Conservation (phyloP, 225 moss, liverwort and hornwort species). For the Asterella californica region DNA sequence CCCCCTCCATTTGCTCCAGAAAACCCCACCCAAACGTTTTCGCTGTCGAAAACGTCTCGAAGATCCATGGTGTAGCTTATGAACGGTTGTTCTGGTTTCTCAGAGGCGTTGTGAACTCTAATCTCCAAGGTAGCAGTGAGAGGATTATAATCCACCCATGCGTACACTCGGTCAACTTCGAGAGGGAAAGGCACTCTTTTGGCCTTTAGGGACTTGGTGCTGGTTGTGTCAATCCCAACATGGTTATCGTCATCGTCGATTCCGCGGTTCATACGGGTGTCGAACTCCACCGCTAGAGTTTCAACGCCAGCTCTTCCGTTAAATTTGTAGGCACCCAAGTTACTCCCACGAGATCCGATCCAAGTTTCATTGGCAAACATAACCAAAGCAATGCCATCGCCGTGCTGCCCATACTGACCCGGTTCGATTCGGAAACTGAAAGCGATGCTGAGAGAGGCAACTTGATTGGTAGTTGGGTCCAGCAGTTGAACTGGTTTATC, state of each 20-base stretch:
- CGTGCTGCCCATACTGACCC: not conserved
- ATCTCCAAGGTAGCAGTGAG: not conserved
- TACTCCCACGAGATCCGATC: not conserved
- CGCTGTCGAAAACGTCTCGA: not conserved
- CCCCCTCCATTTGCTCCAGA: not conserved
- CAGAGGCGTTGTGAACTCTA: not conserved
- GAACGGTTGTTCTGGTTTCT: not conserved
- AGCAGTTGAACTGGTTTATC: no score
- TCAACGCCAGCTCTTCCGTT: not conserved
- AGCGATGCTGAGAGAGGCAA: no score
- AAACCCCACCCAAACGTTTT: conserved; percentile 13
- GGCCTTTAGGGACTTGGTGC: not conserved
- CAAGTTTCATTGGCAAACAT: not conserved
- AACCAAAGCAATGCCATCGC: conserved; percentile 4
- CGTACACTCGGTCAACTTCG: not conserved
- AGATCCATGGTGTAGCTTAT: not conserved
- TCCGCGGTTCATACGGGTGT: not conserved
- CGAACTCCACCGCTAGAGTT: conserved; percentile 21
- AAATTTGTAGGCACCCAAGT: not conserved
- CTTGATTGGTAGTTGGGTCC: no score
- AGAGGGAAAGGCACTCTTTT: not conserved
- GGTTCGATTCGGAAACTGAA: conserved; percentile 4
- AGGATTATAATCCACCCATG: conserved; percentile 19
- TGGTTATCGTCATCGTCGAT: not conserved
- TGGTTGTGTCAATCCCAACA: conserved; percentile 4